These are phyloP conservation scores for Trichoderma simmonsii DNA, from an alignment of 2,329 filamentous ascomycete genomes.

Conservation along the genomic window DNA sequence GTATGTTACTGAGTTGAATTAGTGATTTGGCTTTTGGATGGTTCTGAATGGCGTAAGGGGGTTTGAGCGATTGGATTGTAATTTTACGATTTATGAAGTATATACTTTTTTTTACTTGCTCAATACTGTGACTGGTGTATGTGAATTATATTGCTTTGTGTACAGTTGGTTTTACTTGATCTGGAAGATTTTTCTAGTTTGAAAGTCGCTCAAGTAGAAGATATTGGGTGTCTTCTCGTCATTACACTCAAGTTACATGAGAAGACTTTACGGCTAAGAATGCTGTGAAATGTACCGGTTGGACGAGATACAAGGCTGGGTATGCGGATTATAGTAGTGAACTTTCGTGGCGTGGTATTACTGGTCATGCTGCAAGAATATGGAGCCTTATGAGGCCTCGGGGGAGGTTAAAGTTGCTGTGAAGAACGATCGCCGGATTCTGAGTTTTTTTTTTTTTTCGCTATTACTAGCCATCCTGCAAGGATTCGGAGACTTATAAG, in stretches of 20 bases:
- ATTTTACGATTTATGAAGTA: neutral
- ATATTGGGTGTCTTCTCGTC: no score
- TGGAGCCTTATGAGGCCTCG: neutral
- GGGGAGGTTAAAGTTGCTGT: neutral
- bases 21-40: slow-evolving; percentile 4
- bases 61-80: neutral
- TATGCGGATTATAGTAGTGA: accelerated
- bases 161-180: neutral
- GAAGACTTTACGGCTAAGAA: accelerated
- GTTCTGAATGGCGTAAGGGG: neutral
- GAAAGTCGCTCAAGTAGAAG: neutral
- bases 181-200: neutral
- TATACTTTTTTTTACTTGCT: neutral
- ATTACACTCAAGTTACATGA: neutral
- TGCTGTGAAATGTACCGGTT: neutral
- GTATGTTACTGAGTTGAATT: slow-evolving; percentile 53
- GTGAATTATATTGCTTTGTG: neutral
- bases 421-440: no score
- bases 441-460: no score
- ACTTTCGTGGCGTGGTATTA: neutral
- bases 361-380: neutral
- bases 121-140: neutral
- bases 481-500: no score
- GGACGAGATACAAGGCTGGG: neutral
- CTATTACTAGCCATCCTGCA: no score